A percentile compares a stretch with the other conserved stretches of the same genome.
phyloP scores from a whole-genome alignment of 2,329 filamentous ascomycete genomes.

The Exserohilum rostratum region DNA sequence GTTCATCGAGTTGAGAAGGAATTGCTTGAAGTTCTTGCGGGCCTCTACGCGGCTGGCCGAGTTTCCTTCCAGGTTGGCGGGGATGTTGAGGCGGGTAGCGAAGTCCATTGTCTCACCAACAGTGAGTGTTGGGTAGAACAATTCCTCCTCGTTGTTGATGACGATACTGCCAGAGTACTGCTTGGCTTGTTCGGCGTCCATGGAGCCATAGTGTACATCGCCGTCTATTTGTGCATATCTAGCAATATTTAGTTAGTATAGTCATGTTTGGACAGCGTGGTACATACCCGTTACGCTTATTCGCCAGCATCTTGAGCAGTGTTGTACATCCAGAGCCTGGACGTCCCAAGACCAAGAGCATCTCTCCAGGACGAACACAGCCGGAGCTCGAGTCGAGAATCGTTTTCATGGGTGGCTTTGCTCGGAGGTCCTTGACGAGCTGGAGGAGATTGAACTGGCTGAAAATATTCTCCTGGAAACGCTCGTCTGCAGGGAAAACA shows the following conservation, averaged over 20 bases:
- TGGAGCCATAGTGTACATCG: constrained; percentile 51
- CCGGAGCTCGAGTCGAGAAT: constrained; percentile 70
- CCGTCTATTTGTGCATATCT: constrained; percentile 71
- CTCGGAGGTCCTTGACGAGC: constrained; percentile 51
- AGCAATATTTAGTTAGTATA: not conserved
- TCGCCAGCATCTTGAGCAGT: constrained; percentile 70
- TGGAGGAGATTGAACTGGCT: constrained; percentile 54
- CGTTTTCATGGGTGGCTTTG: constrained; percentile 59
- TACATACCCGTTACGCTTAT: constrained; percentile 61
- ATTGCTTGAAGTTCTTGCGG: constrained; percentile 57
- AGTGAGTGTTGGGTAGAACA: constrained; percentile 59
- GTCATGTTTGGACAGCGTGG: constrained; percentile 35
- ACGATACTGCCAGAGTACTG: constrained; percentile 79
- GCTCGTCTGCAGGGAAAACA: constrained; percentile 65
- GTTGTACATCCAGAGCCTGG: constrained; percentile 59
- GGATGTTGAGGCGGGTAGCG: constrained; percentile 63
- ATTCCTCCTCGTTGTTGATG: constrained; percentile 63
- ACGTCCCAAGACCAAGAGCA: constrained; percentile 73
- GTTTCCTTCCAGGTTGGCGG: constrained; percentile 60
- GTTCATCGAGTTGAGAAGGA: constrained; percentile 55
- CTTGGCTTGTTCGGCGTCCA: constrained; percentile 74
- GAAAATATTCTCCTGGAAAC: constrained; percentile 68
- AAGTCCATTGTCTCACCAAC: constrained; percentile 61
- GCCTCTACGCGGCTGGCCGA: constrained; percentile 54
- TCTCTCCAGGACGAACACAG: constrained; percentile 70